These are phyloP conservation scores for Lipomyces sp. DNA, from an alignment of 805 yeast genomes.

Conservation along the genomic window DNA sequence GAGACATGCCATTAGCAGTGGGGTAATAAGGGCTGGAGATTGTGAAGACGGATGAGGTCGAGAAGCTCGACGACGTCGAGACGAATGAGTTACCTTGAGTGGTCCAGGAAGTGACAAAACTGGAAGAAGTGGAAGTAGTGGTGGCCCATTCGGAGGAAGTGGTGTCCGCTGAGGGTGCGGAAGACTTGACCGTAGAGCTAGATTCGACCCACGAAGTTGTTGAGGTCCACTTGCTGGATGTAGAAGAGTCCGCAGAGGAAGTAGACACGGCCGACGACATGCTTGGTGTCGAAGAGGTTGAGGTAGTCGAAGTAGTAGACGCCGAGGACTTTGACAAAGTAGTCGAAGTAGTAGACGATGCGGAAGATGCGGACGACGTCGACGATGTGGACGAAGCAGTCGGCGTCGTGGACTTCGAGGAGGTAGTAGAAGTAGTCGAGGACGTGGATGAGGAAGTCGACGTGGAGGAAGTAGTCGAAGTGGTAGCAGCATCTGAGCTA, in stretches of 20 bases:
- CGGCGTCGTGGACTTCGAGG: conserved; percentile 17
- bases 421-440: conserved; percentile 15
- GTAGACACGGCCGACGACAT: conserved; percentile 33
- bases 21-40: conserved; percentile 22
- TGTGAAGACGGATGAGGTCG: conserved; percentile 27
- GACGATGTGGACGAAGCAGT: conserved; percentile 16
- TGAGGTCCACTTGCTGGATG: conserved; percentile 40
- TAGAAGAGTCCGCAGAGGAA: conserved; percentile 35
- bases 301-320: conserved; percentile 26
- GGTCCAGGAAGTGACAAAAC: conserved; percentile 17
- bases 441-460: conserved; percentile 18
- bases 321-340: conserved; percentile 39
- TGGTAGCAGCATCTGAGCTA: background rate
- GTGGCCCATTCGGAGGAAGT: conserved; percentile 36
- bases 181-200: conserved; percentile 29
- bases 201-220: conserved; percentile 35
- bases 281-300: conserved; percentile 26
- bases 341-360: conserved; percentile 40
- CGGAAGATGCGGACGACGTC: conserved; percentile 8
- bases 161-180: conserved; percentile 35
- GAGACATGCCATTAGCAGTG: conserved; percentile 25
- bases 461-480: conserved; percentile 19
- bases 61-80: conserved; percentile 6
- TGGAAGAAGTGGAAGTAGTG: conserved; percentile 15
- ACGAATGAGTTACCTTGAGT: conserved; percentile 15